These are phyloP conservation scores for Arthrobotrys iridis DNA, from an alignment of 2,329 filamentous ascomycete genomes.

Conservation along the genomic window DNA sequence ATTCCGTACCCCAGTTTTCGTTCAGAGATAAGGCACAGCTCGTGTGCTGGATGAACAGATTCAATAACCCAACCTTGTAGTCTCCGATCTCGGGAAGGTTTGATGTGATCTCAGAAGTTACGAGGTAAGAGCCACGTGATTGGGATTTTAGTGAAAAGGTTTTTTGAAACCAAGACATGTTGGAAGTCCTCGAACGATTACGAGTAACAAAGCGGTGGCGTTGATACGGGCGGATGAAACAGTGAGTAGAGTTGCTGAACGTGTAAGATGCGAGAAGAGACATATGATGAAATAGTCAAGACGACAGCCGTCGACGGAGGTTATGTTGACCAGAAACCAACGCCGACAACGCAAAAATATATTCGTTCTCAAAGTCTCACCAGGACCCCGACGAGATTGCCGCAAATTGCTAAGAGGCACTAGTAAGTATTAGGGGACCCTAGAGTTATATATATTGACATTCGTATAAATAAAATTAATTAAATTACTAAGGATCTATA, in stretches of 20 bases:
- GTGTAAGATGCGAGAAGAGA: not conserved
- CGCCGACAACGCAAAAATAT: not conserved
- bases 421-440: no score
- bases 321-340: not conserved
- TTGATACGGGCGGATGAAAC: not conserved
- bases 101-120: constrained; percentile 78
- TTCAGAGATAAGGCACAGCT: constrained; percentile 90
- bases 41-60: constrained; percentile 96
- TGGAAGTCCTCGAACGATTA: not conserved
- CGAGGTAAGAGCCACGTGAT: constrained; percentile 85
- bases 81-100: constrained; percentile 80
- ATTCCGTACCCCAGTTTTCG: constrained; percentile 77
- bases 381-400: no score
- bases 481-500: no score
- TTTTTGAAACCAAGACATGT: constrained; percentile 83
- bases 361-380: no score
- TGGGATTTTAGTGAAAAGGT: constrained; percentile 79
- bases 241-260: constrained; percentile 9
- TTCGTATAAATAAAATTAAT: no score
- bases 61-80: constrained; percentile 86
- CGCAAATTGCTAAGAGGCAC: no score
- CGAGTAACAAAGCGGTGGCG: not conserved
- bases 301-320: not conserved
- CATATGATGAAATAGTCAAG: constrained; percentile 12
- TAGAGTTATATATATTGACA: no score